phyloP scores from a whole-genome alignment of 1,284 basidiomycete species.

The Boletus hoseneyae region DNA sequence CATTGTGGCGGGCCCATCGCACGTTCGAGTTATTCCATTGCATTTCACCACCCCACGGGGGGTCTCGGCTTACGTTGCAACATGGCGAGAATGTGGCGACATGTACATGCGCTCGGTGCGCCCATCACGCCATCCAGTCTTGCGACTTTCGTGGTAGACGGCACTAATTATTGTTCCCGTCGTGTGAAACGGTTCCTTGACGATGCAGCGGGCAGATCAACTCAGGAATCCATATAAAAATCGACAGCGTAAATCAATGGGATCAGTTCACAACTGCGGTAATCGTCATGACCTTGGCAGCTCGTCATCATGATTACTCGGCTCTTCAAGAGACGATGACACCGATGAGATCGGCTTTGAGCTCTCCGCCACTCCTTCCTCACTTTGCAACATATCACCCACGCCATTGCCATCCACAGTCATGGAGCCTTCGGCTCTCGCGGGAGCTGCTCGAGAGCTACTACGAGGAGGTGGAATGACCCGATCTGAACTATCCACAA shows the following conservation, averaged over 20 bases:
- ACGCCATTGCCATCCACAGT: constrained; percentile 8
- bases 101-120: background rate
- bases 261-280: constrained; percentile 2
- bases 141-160: background rate
- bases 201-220: constrained; percentile 15
- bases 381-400: constrained; percentile 3
- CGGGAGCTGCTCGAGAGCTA: constrained; percentile 13
- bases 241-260: constrained; percentile 10
- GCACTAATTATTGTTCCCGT: background rate
- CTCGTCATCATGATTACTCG: constrained; percentile 15
- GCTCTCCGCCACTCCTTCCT: constrained; percentile 8
- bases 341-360: constrained; percentile 8
- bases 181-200: constrained; percentile 21
- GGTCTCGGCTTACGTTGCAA: background rate
- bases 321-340: constrained; percentile 1
- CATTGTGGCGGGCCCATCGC: constrained; percentile 4
- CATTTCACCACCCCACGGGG: background rate
- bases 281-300: constrained; percentile 10
- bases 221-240: constrained; percentile 16
- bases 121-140: constrained; percentile 12
- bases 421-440: constrained; percentile 8
- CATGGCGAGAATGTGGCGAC: constrained; percentile 19
- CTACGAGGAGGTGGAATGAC: constrained; percentile 20
- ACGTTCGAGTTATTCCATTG: constrained; percentile 10
- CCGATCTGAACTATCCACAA: constrained; percentile 15